These are phyloP conservation scores for Apiotrichum laibachii DNA, from an alignment of 1,284 basidiomycete genomes.

Conservation along the genomic window DNA sequence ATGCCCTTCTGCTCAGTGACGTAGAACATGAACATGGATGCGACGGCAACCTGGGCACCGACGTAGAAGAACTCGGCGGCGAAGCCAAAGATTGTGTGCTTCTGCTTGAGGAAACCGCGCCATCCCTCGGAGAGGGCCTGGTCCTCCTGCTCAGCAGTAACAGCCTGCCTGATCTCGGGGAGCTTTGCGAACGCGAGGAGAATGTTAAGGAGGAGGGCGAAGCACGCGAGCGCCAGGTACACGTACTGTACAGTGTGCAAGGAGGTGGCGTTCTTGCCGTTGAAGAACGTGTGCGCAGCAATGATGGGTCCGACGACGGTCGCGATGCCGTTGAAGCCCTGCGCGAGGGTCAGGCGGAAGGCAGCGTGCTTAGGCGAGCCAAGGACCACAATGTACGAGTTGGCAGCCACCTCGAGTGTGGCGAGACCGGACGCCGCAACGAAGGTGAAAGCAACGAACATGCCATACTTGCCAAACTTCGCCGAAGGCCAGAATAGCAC, in stretches of 20 bases:
- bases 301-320: slow-evolving; percentile 38
- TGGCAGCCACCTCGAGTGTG: slow-evolving; percentile 39
- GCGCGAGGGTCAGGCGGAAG: slow-evolving; percentile 35
- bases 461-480: slow-evolving; percentile 23
- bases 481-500: slow-evolving; percentile 42
- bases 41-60: slow-evolving; percentile 38
- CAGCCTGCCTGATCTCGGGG: slow-evolving; percentile 34
- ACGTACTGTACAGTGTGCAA: slow-evolving; percentile 39
- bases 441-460: slow-evolving; percentile 36
- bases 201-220: slow-evolving; percentile 33
- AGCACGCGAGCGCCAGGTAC: slow-evolving; percentile 33
- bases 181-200: slow-evolving; percentile 32
- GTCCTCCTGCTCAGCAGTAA: slow-evolving; percentile 24
- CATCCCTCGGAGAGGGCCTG: slow-evolving; percentile 23
- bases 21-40: slow-evolving; percentile 37
- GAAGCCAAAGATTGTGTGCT: slow-evolving; percentile 32
- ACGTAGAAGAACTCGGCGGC: slow-evolving; percentile 32
- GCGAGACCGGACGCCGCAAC: slow-evolving; percentile 35
- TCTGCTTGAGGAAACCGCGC: slow-evolving; percentile 32
- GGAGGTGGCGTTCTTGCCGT: slow-evolving; percentile 24
- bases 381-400: slow-evolving; percentile 36
- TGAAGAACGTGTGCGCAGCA: slow-evolving; percentile 38
- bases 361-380: slow-evolving; percentile 34
- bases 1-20: slow-evolving; percentile 24
- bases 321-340: slow-evolving; percentile 41